Conservation (phyloP, 805 yeast genomes). For the Wickerhamiella shivajii region DNA sequence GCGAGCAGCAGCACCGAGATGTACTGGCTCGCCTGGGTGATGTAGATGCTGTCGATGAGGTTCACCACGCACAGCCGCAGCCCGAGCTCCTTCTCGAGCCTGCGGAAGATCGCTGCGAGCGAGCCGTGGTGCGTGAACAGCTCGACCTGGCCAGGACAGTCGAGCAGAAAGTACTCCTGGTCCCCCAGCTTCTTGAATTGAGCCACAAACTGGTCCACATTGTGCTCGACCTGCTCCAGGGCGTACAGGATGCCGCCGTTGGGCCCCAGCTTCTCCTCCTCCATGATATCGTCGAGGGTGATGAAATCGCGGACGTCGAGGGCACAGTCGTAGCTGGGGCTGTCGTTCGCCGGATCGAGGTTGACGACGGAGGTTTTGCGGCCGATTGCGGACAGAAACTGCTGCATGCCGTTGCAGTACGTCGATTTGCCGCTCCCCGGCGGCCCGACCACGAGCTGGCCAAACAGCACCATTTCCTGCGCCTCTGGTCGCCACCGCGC, state of each 20-base stretch:
- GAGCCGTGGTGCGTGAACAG: conserved; percentile 82
- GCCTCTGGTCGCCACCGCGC: neutral
- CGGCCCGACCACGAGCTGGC: conserved; percentile 91
- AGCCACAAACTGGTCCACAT: conserved; percentile 42
- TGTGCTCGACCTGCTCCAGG: conserved; percentile 46
- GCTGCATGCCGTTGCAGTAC: conserved; percentile 80
- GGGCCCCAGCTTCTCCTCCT: conserved; percentile 58
- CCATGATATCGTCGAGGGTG: conserved; percentile 66
- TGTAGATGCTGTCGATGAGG: conserved; percentile 64
- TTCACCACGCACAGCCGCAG: conserved; percentile 63
- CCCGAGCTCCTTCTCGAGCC: conserved; percentile 46
- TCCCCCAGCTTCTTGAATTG: conserved; percentile 42
- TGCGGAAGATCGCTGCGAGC: conserved; percentile 49
- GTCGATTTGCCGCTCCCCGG: conserved; percentile 98
- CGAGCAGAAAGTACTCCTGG: conserved; percentile 59
- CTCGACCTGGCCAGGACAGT: conserved; percentile 72
- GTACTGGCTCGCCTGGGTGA: conserved; percentile 81
- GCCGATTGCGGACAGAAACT: conserved; percentile 88
- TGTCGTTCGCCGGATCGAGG: conserved; percentile 84
- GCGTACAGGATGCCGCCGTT: conserved; percentile 88
- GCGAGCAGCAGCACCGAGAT: conserved; percentile 68
- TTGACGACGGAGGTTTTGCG: conserved; percentile 73
- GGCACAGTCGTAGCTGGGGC: conserved; percentile 52
- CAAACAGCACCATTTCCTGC: conserved; percentile 28
- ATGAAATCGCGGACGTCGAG: conserved; percentile 68